phyloP scores from a whole-genome alignment of 306 rosid genomes.

The Ormosia emarginata region DNA sequence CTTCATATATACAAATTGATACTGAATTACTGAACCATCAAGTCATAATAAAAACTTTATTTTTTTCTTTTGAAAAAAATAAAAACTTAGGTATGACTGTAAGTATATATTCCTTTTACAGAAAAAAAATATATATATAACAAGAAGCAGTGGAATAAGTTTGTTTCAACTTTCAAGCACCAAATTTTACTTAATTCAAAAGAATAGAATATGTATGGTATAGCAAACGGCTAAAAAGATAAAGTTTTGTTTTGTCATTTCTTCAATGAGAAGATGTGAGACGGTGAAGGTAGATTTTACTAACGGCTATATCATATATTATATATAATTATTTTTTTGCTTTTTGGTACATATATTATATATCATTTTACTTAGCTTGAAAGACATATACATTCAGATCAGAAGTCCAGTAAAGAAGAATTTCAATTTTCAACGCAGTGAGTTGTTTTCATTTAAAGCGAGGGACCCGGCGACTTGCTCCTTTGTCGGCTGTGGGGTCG shows the following conservation, averaged over 20 bases:
- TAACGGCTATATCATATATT: slow-evolving; percentile 28
- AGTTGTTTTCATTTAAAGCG: slow-evolving; percentile 17
- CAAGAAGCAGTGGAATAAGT: too few relatives aligned
- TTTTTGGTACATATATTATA: neutral
- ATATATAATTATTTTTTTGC: too few relatives aligned
- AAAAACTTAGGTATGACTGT: neutral
- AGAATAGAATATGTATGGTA: slow-evolving; percentile 4
- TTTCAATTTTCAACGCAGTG: neutral
- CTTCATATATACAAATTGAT: neutral
- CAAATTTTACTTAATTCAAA: slow-evolving; percentile 25
- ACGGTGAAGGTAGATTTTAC: neutral
- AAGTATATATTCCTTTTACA: neutral
- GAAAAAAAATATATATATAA: too few relatives aligned
- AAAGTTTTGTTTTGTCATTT: slow-evolving; percentile 15
- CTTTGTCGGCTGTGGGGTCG: neutral
- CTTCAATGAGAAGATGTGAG: neutral
- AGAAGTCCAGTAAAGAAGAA: neutral
- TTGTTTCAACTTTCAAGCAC: slow-evolving; percentile 10
- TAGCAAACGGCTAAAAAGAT: slow-evolving; percentile 23
- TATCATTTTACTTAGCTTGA: slow-evolving; percentile 36
- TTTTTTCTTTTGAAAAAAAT: neutral
- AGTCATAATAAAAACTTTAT: neutral
- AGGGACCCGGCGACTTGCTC: slow-evolving; percentile 1
- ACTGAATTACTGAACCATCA: neutral
- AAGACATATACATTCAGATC: neutral